Evolutionary conservation across 768 basidiomycete species (phyloP).

Genomic region (Termitomyces heimii): DNA sequence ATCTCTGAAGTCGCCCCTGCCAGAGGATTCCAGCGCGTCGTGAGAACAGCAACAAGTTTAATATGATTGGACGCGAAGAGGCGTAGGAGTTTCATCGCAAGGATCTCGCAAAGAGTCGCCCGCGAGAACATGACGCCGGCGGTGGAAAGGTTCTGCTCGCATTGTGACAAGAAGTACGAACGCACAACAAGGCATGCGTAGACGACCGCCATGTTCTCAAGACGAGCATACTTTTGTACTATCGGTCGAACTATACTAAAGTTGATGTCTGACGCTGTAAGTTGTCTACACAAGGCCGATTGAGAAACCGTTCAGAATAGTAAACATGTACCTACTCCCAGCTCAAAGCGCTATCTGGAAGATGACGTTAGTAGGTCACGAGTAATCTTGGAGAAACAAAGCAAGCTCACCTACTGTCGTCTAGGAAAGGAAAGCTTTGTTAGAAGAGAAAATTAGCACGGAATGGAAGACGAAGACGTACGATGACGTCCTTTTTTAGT

Average conservation of each 20-base stretch:
- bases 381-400: constrained; percentile 6
- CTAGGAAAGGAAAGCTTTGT: constrained; percentile 25
- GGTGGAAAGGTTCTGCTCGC: constrained; percentile 69
- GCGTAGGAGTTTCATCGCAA: constrained; percentile 82
- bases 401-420: constrained; percentile 36
- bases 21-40: constrained; percentile 80
- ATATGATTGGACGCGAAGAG: constrained; percentile 70
- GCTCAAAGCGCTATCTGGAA: constrained; percentile 60
- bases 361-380: constrained; percentile 11
- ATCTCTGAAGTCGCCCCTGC: constrained; percentile 66
- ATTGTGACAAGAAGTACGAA: constrained; percentile 69
- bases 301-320: constrained; percentile 1
- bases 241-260: constrained; percentile 75
- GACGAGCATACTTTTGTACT: constrained; percentile 71
- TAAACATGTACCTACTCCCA: constrained; percentile 60
- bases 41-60: constrained; percentile 74
- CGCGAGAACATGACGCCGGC: constrained; percentile 60
- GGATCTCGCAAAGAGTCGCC: constrained; percentile 80
- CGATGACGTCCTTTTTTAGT: constrained; percentile 63
- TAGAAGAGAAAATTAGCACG: constrained; percentile 4
- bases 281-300: constrained; percentile 42
- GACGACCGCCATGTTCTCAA: constrained; percentile 69
- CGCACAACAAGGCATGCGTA: constrained; percentile 76
- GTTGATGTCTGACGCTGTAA: constrained; percentile 80
- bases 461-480: constrained; percentile 30